Evolutionary conservation across 768 basidiomycete genomes (phyloP).

Genomic region (Xerocomus spinulosus): DNA sequence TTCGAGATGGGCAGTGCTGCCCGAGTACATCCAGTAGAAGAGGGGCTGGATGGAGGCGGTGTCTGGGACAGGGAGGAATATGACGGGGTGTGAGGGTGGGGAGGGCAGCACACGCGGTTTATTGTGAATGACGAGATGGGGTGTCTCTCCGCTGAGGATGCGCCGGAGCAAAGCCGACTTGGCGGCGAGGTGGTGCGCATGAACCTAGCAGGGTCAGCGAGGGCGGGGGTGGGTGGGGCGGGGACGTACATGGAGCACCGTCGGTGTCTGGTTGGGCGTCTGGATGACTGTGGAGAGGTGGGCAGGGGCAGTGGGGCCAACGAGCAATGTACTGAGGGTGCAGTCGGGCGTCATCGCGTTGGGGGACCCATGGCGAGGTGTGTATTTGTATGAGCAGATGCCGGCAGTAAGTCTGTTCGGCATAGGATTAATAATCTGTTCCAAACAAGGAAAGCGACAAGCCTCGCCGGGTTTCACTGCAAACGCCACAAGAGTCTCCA

Average conservation of each 20-base stretch:
- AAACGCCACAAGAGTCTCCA: no score
- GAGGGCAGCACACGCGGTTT: conserved; percentile 69
- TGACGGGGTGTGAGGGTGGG: conserved; percentile 54
- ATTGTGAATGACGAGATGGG: conserved; percentile 21
- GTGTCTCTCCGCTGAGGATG: conserved; percentile 60
- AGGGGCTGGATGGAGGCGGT: conserved; percentile 66
- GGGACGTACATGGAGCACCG: conserved; percentile 49
- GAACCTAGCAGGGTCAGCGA: conserved; percentile 46
- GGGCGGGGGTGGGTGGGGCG: not conserved
- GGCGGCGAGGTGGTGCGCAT: conserved; percentile 79
- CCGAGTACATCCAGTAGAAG: conserved; percentile 82
- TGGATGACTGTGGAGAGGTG: conserved; percentile 40
- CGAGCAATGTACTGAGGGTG: conserved; percentile 57
- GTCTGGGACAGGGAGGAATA: conserved; percentile 75
- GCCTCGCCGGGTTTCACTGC: conserved; percentile 34
- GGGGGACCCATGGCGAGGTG: no score
- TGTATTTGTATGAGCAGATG: no score
- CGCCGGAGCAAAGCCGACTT: conserved; percentile 69
- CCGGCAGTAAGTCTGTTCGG: no score
- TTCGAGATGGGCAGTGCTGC: conserved; percentile 59
- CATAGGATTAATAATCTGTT: no score
- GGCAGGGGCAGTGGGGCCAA: not conserved
- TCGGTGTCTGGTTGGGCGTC: conserved; percentile 40
- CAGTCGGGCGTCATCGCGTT: conserved; percentile 44
- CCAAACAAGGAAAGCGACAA: not conserved